Base-by-base conservation (phyloP, 2,329 filamentous ascomycete species). In the Beauveria rudraprayagi region DNA sequence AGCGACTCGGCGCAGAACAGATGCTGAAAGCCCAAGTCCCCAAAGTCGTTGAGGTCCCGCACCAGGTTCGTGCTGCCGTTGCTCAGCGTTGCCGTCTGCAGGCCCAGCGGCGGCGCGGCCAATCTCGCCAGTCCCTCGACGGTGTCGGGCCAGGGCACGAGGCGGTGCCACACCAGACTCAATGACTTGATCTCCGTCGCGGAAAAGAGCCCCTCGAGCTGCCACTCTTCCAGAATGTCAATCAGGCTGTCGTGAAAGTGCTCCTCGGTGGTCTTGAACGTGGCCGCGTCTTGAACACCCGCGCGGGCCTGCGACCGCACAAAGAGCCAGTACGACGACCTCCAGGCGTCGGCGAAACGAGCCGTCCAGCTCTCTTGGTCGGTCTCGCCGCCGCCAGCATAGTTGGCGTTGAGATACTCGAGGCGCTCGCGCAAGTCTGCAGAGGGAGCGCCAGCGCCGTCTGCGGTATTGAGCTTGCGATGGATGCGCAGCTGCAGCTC, bases 41-140 rank as follows among this genome's bases (percentile, higher is more conserved):
- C 86, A 66, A 83, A 78, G 56, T 73, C 69, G 55, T 82, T 73
- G 54, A 94, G 78, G 69, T 93, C 90, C 2, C 75, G 69, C 48
- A 93, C 77, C n/a, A 93, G 75, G 1, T 78, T 75, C 2, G 78
- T 69, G 70, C 92, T 93, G 41, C 88, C 90, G 70, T 94, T 94
- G 30, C 87, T 90, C 28, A 93, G 76, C 0, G 88, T 91, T 46
- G 83, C 80, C 0, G 87, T 90, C 51, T 76, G 73, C 68, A 84
- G 58, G n/a, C 64, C 62, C 47, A 62, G 40, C 17, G 48, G 57
- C 28, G 48, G 17, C 10, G 67, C 72, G 43, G 79, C 80, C 28
- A 92, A 73, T 51, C 76, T 70, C 1, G 72, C 69, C 24, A 93
- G 72, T 0, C 88, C 89, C 0, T 65, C 66, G 1, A 77, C 72